Evolutionary conservation across 2,329 filamentous ascomycete genomes (phyloP), one percentile per base, ranked within the genome.

Genomic region (Camillea tinctor): DNA sequence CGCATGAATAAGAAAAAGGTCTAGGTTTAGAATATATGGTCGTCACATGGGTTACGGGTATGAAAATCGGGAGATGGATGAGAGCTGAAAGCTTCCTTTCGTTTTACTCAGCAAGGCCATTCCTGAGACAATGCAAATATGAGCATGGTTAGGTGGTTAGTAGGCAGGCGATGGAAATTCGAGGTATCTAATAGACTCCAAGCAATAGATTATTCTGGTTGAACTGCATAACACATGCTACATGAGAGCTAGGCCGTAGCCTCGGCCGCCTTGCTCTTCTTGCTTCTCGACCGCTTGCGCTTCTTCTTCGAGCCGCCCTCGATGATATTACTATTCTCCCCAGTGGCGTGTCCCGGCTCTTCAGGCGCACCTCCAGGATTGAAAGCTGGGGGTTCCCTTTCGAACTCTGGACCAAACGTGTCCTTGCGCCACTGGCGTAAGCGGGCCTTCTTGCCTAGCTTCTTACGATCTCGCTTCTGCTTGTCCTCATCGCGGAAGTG

Each of bases 371-470:
- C 72, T 66, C 84, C 83, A 52, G 86, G 85, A n/a, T 82, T 83
- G 66, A 80, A 86, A 4, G 82, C 84, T 21, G 84, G 84, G 0
- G 84, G 84, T 3, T 80, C 80, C 57, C 77, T 73, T 76, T 85
- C 84, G 64, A 74, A 87, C 69, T 85, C 84, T 52, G 73, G 74
- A 19, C 86, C 87, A 71, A 89, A 89, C 17, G 82, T 83, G 57
- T 88, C 86, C 61, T 81, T 79, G 54, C 87, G 86, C 95, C 95
- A 99, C 77, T 97, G 86, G 71, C 93, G 82, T 62, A 99, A 80
- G 20, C 94, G 84, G 7, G 91, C 92, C 80, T 98, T 98, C 85
- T 98, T 99, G 65, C 92, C 90, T 26, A 98, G 82, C 69, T 86
- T 84, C 82, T 96, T 97, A 79, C 88, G 87, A 72, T 99, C 95